Conservation (phyloP, 164 flowering plant species). For the Liquidambar formosana region DNA sequence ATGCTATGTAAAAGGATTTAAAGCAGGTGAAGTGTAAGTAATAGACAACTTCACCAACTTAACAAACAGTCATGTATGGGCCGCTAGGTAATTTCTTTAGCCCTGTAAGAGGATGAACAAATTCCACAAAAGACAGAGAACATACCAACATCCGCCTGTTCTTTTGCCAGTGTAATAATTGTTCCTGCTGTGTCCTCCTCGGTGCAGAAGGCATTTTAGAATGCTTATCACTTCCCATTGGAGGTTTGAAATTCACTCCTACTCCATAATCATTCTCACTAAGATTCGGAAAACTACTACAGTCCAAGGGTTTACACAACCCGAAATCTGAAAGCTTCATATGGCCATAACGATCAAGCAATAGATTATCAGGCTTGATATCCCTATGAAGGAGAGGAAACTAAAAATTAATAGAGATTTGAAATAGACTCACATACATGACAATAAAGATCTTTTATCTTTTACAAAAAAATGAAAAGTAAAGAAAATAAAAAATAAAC, state of each 20-base stretch:
- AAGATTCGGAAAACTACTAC: slow-evolving; percentile 41
- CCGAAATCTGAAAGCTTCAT: slow-evolving; percentile 56
- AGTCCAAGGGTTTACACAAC: slow-evolving; percentile 46
- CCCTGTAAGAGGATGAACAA: not conserved
- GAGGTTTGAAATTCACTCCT: slow-evolving; percentile 24
- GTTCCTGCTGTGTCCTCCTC: slow-evolving; percentile 43
- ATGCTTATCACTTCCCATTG: slow-evolving; percentile 23
- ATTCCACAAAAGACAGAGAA: slow-evolving; percentile 1
- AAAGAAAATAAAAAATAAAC: too few species aligned
- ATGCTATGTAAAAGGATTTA: not conserved
- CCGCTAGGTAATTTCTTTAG: not conserved
- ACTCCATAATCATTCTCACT: slow-evolving; percentile 30
- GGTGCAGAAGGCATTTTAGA: slow-evolving; percentile 20
- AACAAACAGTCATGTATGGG: not conserved
- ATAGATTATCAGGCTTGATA: slow-evolving; percentile 50
- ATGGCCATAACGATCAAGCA: slow-evolving; percentile 47
- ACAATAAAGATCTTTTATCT: too few species aligned
- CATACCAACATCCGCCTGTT: slow-evolving; percentile 43
- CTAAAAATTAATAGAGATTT: not conserved
- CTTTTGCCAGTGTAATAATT: slow-evolving; percentile 38
- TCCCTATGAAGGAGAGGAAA: slow-evolving; percentile 25
- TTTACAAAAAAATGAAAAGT: too few species aligned
- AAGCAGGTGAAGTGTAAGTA: not conserved
- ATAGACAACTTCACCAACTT: not conserved
- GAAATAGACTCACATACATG: too few species aligned